phyloP scores from a whole-genome alignment of 306 rosid species.

The Cicer bijugum region DNA sequence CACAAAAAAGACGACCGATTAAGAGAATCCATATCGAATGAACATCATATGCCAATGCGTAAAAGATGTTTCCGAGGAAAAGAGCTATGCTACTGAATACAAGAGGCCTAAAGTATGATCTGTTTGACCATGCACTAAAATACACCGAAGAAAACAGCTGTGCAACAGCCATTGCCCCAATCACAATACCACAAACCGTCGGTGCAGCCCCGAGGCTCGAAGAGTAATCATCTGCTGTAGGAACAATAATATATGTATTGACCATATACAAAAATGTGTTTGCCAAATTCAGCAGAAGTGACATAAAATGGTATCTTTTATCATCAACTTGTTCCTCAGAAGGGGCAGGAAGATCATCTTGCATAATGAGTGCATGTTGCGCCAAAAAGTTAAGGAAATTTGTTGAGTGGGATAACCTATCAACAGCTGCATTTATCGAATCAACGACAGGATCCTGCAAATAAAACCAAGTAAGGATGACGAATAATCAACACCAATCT shows the following conservation, averaged over 20 bases:
- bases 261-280: constrained; percentile 97
- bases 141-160: constrained; percentile 97
- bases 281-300: constrained; percentile 86
- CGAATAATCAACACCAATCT: constrained; percentile 25
- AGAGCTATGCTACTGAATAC: constrained; percentile 90
- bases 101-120: constrained; percentile 90
- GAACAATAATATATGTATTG: constrained; percentile 96
- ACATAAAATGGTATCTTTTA: constrained; percentile 78
- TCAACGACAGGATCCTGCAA: constrained; percentile 91
- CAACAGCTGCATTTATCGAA: constrained; percentile 87
- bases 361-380: constrained; percentile 97
- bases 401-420: constrained; percentile 84
- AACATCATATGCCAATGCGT: constrained; percentile 89
- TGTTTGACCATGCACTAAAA: constrained; percentile 99
- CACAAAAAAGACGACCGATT: constrained; percentile 92
- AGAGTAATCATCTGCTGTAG: constrained; percentile 99
- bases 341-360: constrained; percentile 81
- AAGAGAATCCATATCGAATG: constrained; percentile 87
- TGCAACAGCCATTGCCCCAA: constrained; percentile 99
- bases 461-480: constrained; percentile 41
- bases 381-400: constrained; percentile 93
- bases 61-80: constrained; percentile 74
- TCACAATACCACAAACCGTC: constrained; percentile 94
- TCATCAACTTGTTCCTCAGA: constrained; percentile 70
- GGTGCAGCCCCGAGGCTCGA: constrained; percentile 97